Evolutionary conservation across 768 basidiomycete genomes (phyloP).

Genomic region (Lactarius vividus): DNA sequence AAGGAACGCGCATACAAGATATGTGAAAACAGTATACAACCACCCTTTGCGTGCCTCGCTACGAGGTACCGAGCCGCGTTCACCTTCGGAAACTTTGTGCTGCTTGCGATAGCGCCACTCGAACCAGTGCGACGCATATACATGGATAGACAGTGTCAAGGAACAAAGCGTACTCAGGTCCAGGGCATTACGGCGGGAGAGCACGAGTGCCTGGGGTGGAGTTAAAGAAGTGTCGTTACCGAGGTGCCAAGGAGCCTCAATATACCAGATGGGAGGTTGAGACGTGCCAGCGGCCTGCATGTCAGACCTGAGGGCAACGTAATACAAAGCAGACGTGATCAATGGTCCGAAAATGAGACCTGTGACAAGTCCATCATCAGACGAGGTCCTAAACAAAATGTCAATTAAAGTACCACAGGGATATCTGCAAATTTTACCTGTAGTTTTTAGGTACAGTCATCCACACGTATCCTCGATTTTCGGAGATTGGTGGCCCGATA

Average conservation of each 20-base stretch:
- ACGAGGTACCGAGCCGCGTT: conserved; percentile 73
- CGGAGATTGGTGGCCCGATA: conserved; percentile 38
- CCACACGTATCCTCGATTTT: conserved; percentile 73
- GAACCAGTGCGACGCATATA: conserved; percentile 72
- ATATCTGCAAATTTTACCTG: conserved; percentile 42
- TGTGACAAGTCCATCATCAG: conserved; percentile 83
- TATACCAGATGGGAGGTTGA: conserved; percentile 67
- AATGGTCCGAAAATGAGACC: conserved; percentile 83
- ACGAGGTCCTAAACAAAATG: conserved; percentile 53
- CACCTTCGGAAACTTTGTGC: conserved; percentile 53
- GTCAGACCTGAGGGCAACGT: conserved; percentile 44
- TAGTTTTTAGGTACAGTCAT: conserved; percentile 91
- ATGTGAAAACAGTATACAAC: conserved; percentile 64
- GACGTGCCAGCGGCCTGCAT: conserved; percentile 28
- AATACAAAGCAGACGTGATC: conserved; percentile 67
- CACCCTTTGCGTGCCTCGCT: conserved; percentile 61
- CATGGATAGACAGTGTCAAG: conserved; percentile 74
- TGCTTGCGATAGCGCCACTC: conserved; percentile 51
- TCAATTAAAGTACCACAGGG: conserved; percentile 10
- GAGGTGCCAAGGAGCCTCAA: conserved; percentile 68
- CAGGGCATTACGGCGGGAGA: conserved; percentile 73
- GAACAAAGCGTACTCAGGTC: conserved; percentile 81
- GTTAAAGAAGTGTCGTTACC: conserved; percentile 42
- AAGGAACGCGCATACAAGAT: conserved; percentile 49
- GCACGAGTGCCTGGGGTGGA: conserved; percentile 52